Percentiles rank a stretch among this genome's conserved stretches.
These are phyloP conservation scores for Podila clonocystis DNA, from an alignment of 192 early-diverging fungal genomes.

Conservation along the genomic window DNA sequence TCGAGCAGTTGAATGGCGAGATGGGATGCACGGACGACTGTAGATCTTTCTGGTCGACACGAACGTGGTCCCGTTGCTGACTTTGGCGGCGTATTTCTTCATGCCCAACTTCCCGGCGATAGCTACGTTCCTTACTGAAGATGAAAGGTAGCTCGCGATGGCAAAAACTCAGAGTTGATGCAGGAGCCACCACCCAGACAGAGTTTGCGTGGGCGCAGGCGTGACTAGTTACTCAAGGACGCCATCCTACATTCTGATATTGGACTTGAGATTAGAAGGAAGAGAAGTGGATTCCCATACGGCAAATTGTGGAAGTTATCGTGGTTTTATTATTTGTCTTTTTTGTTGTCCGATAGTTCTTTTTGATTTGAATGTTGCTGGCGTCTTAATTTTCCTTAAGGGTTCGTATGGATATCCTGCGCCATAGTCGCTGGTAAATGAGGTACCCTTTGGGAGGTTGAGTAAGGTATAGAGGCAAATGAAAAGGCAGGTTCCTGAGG, in stretches of 20 bases:
- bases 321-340: too few relatives aligned
- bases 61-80: slow-evolving; percentile 24
- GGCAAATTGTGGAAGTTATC: background rate
- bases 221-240: slow-evolving; percentile 53
- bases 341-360: too few relatives aligned
- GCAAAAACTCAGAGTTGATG: slow-evolving; percentile 48
- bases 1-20: slow-evolving; percentile 58
- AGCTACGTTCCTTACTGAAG: slow-evolving; percentile 38
- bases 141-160: slow-evolving; percentile 23
- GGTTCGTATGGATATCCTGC: too few relatives aligned
- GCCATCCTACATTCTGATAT: slow-evolving; percentile 41
- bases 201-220: slow-evolving; percentile 37
- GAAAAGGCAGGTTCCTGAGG: background rate
- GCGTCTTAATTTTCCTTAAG: too few relatives aligned
- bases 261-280: background rate
- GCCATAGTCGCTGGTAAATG: too few relatives aligned
- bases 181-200: slow-evolving; percentile 36
- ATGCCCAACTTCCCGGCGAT: slow-evolving; percentile 54
- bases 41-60: slow-evolving; percentile 69
- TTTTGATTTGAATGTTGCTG: too few relatives aligned
- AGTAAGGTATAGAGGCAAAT: slow-evolving; percentile 8
- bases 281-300: background rate
- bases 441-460: too few relatives aligned
- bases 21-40: slow-evolving; percentile 58
- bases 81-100: slow-evolving; percentile 33